Evolutionary conservation across 768 basidiomycete species (phyloP).

Genomic region (Multifurca ochricompacta): DNA sequence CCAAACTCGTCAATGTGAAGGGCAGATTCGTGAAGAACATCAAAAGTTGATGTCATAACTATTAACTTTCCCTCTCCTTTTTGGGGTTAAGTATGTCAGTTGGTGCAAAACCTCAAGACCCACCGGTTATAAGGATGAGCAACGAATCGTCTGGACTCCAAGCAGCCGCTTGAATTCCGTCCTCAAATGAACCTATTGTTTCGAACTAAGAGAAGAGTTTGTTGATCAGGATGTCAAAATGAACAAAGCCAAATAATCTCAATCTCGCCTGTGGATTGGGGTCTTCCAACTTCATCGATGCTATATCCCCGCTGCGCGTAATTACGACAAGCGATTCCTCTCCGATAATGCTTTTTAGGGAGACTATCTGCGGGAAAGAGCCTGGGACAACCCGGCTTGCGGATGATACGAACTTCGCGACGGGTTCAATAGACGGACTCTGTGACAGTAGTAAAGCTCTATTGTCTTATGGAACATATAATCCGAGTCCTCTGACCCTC

Average conservation of each 20-base stretch:
- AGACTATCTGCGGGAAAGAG: slow-evolving; percentile 33
- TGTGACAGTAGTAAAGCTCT: not conserved
- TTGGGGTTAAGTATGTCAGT: not conserved
- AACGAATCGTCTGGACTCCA: slow-evolving; percentile 93
- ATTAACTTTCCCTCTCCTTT: slow-evolving; percentile 72
- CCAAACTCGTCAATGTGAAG: slow-evolving; percentile 75
- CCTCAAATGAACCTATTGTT: slow-evolving; percentile 80
- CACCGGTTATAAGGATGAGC: slow-evolving; percentile 77
- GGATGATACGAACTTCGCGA: slow-evolving; percentile 15
- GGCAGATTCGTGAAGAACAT: slow-evolving; percentile 73
- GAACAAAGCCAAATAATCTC: slow-evolving; percentile 29
- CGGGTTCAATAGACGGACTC: slow-evolving; percentile 1
- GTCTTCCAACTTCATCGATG: slow-evolving; percentile 50
- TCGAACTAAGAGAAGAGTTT: slow-evolving; percentile 45
- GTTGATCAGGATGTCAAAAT: not conserved
- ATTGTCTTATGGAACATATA: not conserved
- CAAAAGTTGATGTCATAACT: slow-evolving; percentile 83
- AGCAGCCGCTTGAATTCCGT: slow-evolving; percentile 69
- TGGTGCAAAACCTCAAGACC: slow-evolving; percentile 9
- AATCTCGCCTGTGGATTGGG: slow-evolving; percentile 36
- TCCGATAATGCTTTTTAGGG: slow-evolving; percentile 55
- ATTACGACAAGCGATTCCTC: slow-evolving; percentile 58
- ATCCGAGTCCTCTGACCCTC: not conserved
- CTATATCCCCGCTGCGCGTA: slow-evolving; percentile 77
- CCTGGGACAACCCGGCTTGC: slow-evolving; percentile 6